A percentile compares a stretch with the other conserved stretches of the same genome.
Conservation (phyloP, 495 filamentous ascomycete genomes). For the Aspergillus steynii region DNA sequence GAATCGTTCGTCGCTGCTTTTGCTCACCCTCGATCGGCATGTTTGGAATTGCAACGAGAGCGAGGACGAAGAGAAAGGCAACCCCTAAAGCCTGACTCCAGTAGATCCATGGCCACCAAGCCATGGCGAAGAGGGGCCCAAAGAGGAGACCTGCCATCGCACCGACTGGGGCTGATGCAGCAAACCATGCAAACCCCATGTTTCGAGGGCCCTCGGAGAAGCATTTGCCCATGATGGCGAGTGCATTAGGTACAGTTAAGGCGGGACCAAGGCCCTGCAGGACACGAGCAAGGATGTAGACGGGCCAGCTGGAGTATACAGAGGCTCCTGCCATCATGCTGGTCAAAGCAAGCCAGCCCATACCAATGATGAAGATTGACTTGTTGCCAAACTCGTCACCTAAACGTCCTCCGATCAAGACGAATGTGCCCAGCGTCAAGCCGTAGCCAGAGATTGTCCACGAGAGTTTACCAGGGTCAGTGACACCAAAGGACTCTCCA, state of each 20-base stretch:
- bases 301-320: constrained; percentile 30
- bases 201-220: constrained; percentile 52
- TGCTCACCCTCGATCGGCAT: constrained; percentile 49
- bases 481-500: constrained; percentile 44
- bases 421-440: constrained; percentile 63
- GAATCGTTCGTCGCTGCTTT: constrained; percentile 23
- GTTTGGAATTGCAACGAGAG: constrained; percentile 43
- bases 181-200: constrained; percentile 62
- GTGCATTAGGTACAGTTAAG: constrained; percentile 48
- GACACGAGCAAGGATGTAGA: constrained; percentile 50
- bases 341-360: constrained; percentile 63
- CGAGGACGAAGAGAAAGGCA: constrained; percentile 38
- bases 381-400: constrained; percentile 67
- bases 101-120: constrained; percentile 66
- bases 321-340: constrained; percentile 55
- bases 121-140: constrained; percentile 47
- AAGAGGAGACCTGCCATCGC: constrained; percentile 53
- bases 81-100: constrained; percentile 54
- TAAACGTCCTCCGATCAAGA: constrained; percentile 61
- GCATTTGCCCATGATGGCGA: constrained; percentile 47
- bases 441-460: constrained; percentile 53
- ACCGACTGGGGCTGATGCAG: constrained; percentile 57
- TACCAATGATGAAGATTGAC: constrained; percentile 58
- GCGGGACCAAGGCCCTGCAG: constrained; percentile 56
- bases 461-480: constrained; percentile 42